Evolutionary conservation across 495 filamentous ascomycete species (phyloP).

Genomic region (Diplogelasinospora grovesii): DNA sequence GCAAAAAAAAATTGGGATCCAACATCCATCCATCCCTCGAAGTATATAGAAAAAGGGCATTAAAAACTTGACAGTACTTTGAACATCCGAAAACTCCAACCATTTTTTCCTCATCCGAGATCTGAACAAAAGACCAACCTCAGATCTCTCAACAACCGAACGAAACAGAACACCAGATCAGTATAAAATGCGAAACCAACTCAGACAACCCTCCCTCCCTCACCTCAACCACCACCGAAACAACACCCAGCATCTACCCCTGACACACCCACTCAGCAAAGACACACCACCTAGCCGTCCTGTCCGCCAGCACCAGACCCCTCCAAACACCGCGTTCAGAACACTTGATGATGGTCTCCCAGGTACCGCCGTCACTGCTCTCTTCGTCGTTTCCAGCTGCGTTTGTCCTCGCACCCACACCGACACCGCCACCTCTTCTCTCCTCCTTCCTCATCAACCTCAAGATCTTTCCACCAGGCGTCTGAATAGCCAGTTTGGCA

Average conservation of each 20-base stretch:
- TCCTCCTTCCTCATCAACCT: constrained; percentile 85
- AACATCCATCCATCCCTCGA: too few species aligned
- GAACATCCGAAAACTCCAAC: too few species aligned
- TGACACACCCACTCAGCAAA: constrained; percentile 89
- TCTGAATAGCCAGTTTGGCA: constrained; percentile 92
- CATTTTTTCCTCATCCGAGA: too few species aligned
- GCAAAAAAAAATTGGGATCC: too few species aligned
- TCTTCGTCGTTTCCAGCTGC: constrained; percentile 45
- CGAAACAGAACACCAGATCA: too few species aligned
- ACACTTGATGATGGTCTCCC: constrained; percentile 98
- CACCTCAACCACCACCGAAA: neutral
- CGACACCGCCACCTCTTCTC: constrained; percentile 38
- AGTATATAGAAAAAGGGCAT: too few species aligned
- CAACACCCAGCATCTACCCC: too few species aligned
- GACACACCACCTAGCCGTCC: constrained; percentile 95
- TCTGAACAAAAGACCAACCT: too few species aligned
- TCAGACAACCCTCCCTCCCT: neutral
- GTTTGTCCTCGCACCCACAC: constrained; percentile 33
- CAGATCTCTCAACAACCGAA: too few species aligned
- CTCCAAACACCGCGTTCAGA: constrained; percentile 88
- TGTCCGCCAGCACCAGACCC: constrained; percentile 87
- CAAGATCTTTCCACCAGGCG: constrained; percentile 91
- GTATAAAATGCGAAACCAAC: neutral
- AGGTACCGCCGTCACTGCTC: constrained; percentile 68
- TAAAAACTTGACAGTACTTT: too few species aligned